Conservation (phyloP, 805 yeast species). For the Pichia heedii region DNA sequence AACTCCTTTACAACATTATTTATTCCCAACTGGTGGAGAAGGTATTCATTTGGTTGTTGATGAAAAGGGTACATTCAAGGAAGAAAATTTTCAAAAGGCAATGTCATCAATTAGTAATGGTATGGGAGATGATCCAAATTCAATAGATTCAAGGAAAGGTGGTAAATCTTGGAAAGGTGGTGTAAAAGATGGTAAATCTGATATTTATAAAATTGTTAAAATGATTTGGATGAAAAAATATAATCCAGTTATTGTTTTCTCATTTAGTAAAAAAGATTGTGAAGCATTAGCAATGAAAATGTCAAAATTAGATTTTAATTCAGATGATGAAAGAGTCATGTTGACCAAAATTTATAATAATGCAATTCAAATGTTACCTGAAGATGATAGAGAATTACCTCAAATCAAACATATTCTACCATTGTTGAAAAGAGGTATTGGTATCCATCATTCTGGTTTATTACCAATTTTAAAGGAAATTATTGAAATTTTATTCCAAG, state of each 20-base stretch:
- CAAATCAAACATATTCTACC: slow-evolving; percentile 92
- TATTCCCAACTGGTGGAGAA: slow-evolving; percentile 97
- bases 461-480: slow-evolving; percentile 90
- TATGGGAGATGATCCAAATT: slow-evolving; percentile 74
- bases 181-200: slow-evolving; percentile 53
- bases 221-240: slow-evolving; percentile 96
- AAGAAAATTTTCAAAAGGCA: slow-evolving; percentile 96
- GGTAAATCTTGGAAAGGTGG: slow-evolving; percentile 86
- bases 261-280: slow-evolving; percentile 96
- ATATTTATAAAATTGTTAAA: slow-evolving; percentile 91
- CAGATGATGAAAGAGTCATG: slow-evolving; percentile 88
- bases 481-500: slow-evolving; percentile 93
- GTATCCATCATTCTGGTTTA: slow-evolving; percentile 93
- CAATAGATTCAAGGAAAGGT: slow-evolving; percentile 41
- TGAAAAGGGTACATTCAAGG: slow-evolving; percentile 92
- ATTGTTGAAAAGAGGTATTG: slow-evolving; percentile 86
- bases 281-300: slow-evolving; percentile 89
- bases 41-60: slow-evolving; percentile 97
- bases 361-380: slow-evolving; percentile 83
- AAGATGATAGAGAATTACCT: slow-evolving; percentile 84
- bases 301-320: slow-evolving; percentile 92
- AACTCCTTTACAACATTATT: slow-evolving; percentile 93
- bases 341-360: slow-evolving; percentile 82
- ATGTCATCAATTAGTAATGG: slow-evolving; percentile 86
- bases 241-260: slow-evolving; percentile 96